Evolutionary conservation across 805 yeast species (phyloP).

Genomic region (Kazachstania taianensis): DNA sequence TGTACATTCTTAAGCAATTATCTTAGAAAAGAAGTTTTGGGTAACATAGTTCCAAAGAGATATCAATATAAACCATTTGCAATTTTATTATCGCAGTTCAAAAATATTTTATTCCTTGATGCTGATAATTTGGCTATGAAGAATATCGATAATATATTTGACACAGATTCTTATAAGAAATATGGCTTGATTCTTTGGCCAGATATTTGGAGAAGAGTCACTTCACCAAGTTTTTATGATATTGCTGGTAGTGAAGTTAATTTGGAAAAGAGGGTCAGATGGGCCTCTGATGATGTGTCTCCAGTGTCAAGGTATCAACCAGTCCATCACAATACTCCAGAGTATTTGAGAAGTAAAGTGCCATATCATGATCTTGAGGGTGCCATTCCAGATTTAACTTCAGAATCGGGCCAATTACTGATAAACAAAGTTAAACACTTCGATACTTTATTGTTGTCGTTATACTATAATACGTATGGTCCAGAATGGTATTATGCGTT

Average conservation of each 20-base stretch:
- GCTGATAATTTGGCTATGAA: conserved; percentile 57
- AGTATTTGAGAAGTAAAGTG: conserved; percentile 19
- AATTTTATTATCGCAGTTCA: conserved; percentile 63
- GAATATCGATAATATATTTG: conserved; percentile 38
- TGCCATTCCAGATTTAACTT: conserved; percentile 54
- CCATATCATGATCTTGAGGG: conserved; percentile 54
- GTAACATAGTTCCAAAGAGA: conserved; percentile 34
- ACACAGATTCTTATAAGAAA: conserved; percentile 34
- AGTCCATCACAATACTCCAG: conserved; percentile 1
- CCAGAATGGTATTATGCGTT: conserved; percentile 58
- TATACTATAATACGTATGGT: conserved; percentile 58
- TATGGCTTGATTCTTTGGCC: conserved; percentile 63
- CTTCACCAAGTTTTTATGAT: conserved; percentile 49
- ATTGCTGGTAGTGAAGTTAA: conserved; percentile 37
- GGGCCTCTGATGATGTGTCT: conserved; percentile 19
- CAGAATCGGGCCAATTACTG: conserved; percentile 63
- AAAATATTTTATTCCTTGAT: conserved; percentile 63
- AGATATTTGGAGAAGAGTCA: conserved; percentile 64
- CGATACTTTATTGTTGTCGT: conserved; percentile 45
- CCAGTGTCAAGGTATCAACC: conserved; percentile 11
- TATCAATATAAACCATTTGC: conserved; percentile 70
- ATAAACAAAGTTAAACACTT: conserved; percentile 51
- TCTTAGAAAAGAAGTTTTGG: conserved; percentile 35
- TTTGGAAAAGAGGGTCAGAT: conserved; percentile 28
- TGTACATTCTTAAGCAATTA: conserved; percentile 47